Conservation (phyloP, 2,329 filamentous ascomycete species). For the Ceratocystis destructans region DNA sequence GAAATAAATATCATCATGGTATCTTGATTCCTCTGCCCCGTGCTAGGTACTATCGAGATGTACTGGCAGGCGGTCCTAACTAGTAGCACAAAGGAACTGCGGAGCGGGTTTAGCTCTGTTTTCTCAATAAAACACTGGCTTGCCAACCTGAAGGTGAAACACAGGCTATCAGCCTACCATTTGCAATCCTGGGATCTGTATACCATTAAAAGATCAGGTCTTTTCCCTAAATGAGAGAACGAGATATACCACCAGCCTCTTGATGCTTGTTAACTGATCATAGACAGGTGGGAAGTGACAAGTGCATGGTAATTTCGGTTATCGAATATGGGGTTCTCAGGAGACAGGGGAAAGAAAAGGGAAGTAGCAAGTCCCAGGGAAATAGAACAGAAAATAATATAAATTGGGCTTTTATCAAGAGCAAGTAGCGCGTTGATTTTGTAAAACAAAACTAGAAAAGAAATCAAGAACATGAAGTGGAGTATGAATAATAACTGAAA, state of each 20-base stretch:
- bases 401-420: not conserved
- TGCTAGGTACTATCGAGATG: not conserved
- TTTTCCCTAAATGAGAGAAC: not conserved
- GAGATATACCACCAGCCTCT: not conserved
- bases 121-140: constrained; percentile 1
- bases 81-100: not conserved
- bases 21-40: not conserved
- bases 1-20: not conserved
- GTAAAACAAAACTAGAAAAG: too few relatives aligned
- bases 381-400: not conserved
- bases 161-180: not conserved
- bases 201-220: not conserved
- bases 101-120: not conserved
- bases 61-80: not conserved
- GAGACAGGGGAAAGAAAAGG: not conserved
- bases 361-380: not conserved
- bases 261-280: not conserved
- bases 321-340: not conserved
- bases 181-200: not conserved
- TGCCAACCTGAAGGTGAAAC: constrained; percentile 7
- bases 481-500: too few relatives aligned
- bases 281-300: not conserved
- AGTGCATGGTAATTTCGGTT: constrained; percentile 1
- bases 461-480: too few relatives aligned
- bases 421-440: too few relatives aligned